These are phyloP conservation scores for Acidomyces sp. DNA, from an alignment of 495 filamentous ascomycete genomes.

Conservation along the genomic window DNA sequence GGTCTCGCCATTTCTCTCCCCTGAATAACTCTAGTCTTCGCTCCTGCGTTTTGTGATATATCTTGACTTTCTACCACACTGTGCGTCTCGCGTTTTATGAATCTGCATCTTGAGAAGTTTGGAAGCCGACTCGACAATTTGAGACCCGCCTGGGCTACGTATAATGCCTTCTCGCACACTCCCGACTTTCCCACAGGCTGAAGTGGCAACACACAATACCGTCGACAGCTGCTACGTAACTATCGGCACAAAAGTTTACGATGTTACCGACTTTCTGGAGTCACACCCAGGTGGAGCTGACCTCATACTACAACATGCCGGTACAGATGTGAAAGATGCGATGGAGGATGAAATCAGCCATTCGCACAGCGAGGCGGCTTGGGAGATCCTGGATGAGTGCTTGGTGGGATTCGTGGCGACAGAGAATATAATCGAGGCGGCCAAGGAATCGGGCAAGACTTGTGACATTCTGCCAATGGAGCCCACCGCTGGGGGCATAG, in stretches of 20 bases:
- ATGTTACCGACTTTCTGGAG: conserved; percentile 78
- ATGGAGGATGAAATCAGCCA: conserved; percentile 77
- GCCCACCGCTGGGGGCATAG: conserved; percentile 30
- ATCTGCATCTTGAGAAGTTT: too few species aligned
- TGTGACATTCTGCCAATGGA: conserved; percentile 36
- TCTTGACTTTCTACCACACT: too few species aligned
- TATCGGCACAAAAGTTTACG: conserved; percentile 78
- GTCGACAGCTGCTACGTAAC: conserved; percentile 86
- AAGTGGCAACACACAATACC: conserved; percentile 70
- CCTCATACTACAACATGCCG: conserved; percentile 76
- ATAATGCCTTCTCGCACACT: conserved; percentile 42
- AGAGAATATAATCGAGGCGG: conserved; percentile 35
- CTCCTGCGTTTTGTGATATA: too few species aligned
- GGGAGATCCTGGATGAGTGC: conserved; percentile 77
- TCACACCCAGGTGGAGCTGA: conserved; percentile 86
- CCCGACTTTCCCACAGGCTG: conserved; percentile 62
- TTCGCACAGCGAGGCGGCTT: conserved; percentile 73
- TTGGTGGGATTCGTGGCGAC: conserved; percentile 63
- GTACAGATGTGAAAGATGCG: conserved; percentile 73
- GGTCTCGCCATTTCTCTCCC: too few species aligned
- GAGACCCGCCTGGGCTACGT: too few species aligned
- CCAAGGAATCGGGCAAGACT: conserved; percentile 33
- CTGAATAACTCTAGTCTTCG: too few species aligned
- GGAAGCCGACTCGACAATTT: too few species aligned
- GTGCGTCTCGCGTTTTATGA: too few species aligned